Base-by-base conservation (phyloP, 2,329 filamentous ascomycete species). In the Hypoxylon sp. region DNA sequence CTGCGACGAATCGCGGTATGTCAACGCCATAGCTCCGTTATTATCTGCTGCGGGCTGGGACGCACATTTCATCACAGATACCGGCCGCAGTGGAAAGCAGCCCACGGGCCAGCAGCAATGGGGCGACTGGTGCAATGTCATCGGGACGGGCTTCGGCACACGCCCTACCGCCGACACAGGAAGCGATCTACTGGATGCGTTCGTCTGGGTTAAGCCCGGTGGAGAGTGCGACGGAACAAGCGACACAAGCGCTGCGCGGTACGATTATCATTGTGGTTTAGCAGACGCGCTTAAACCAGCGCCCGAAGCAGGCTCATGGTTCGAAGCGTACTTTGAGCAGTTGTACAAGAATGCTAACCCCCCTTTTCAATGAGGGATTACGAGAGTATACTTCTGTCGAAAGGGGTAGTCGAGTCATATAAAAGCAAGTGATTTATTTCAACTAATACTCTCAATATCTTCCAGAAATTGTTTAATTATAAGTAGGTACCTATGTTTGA, bases 261-360 rank as follows among this genome's bases (percentile, higher is more conserved):
- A 86, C 75, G 86, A 88, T 77, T 76, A 63, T 52, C 81, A 87
- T 78, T 90, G 88, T 69, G 87, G 88, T 29, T 79, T 82, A 8
- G 69, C 79, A 1, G 84, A 86, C 72, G 80, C 90, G 1, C 80
- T 91, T 44, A 78, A 87, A 78, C 90, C 90, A 1, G 89, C 91
- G 1, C 91, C 91, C 31, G 89, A 93, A 79, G 90, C 91, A 9
- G 91, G 91, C 31, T 81, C 83, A 8, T 93, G 90, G 90, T 91
- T 91, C 79, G 80, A 88, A 78, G 85, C 83, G 14, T 89, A 88
- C 80, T 88, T 88, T 71, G 85, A 83, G 77, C 84, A 87, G 78
- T 80, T 89, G 1, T 81, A 88, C 62, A 82, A 80, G 60, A 88
- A 88, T 70, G 85, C 86, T 60, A 85, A 87, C 75, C 86, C 86